phyloP scores from a whole-genome alignment of 2,329 filamentous ascomycete genomes.

The Cladophialophora chaetospira region DNA sequence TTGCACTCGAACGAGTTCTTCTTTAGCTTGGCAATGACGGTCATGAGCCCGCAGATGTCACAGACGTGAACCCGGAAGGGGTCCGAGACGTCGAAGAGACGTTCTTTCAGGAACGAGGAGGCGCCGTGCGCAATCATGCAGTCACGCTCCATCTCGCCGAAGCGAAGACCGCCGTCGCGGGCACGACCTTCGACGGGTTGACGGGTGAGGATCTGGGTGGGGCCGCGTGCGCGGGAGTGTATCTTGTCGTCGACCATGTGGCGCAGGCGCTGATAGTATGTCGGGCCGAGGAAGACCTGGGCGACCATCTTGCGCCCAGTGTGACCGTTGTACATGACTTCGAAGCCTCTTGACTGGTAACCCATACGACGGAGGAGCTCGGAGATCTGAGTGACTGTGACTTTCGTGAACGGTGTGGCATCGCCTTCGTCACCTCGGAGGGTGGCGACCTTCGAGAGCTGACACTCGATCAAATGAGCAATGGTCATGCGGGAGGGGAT shows the following conservation, averaged over 20 bases:
- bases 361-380: conserved; percentile 82
- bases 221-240: conserved; percentile 94
- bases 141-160: conserved; percentile 99
- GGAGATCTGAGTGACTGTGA: conserved; percentile 93
- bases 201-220: conserved; percentile 93
- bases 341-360: conserved; percentile 95
- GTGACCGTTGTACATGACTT: conserved; percentile 98
- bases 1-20: conserved; percentile 96
- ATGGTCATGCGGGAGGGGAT: conserved; percentile 99
- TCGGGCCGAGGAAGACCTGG: conserved; percentile 95
- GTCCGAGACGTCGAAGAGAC: conserved; percentile 95
- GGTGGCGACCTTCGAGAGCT: conserved; percentile 92
- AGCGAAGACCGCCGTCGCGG: conserved; percentile 93
- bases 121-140: conserved; percentile 99
- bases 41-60: conserved; percentile 98
- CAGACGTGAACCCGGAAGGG: conserved; percentile 98
- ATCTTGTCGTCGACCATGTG: conserved; percentile 99
- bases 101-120: conserved; percentile 94
- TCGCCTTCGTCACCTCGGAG: conserved; percentile 95
- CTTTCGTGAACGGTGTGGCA: conserved; percentile 95
- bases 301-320: conserved; percentile 90
- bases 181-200: conserved; percentile 98
- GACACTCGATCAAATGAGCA: conserved; percentile 98
- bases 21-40: conserved; percentile 92
- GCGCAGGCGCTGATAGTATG: conserved; percentile 96